Conservation (phyloP, 2,329 filamentous ascomycete genomes). For the Botryotinia convoluta region DNA sequence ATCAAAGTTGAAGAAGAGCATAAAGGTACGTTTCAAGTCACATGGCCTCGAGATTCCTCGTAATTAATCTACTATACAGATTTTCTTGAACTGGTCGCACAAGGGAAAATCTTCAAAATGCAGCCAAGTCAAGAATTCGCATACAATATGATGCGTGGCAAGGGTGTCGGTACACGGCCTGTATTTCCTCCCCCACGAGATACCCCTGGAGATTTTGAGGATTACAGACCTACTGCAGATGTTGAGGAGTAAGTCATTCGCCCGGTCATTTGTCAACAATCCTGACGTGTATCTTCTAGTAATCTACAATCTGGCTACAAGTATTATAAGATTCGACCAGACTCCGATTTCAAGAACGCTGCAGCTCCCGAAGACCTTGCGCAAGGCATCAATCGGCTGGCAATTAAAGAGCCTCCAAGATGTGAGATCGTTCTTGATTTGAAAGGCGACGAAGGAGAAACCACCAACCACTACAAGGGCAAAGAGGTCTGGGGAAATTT, state of each 20-base stretch:
- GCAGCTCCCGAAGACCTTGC: neutral
- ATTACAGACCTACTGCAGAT: neutral
- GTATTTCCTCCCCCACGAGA: conserved; percentile 10
- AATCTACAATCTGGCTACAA: conserved; percentile 14
- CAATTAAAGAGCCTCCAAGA: neutral
- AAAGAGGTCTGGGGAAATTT: conserved; percentile 30
- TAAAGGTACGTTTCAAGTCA: conserved; percentile 10
- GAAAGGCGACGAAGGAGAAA: conserved; percentile 10
- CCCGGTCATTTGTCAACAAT: neutral
- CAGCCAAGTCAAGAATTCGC: conserved; percentile 11
- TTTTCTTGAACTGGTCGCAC: conserved; percentile 13
- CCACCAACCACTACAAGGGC: conserved; percentile 29
- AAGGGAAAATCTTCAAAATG: neutral
- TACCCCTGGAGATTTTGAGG: neutral
- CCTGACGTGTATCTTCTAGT: neutral
- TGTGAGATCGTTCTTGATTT: conserved; percentile 10
- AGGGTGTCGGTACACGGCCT: conserved; percentile 6
- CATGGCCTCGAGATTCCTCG: neutral
- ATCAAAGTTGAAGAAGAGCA: conserved; percentile 8
- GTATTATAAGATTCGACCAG: conserved; percentile 1
- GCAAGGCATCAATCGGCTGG: neutral
- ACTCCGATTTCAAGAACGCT: neutral
- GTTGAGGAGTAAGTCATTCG: neutral
- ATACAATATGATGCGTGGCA: conserved; percentile 18
- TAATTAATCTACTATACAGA: neutral